A percentile compares a stretch with the other conserved stretches of the same genome.
Evolutionary conservation across 768 basidiomycete species (phyloP).

Genomic region (Leucosporidium yakuticum): DNA sequence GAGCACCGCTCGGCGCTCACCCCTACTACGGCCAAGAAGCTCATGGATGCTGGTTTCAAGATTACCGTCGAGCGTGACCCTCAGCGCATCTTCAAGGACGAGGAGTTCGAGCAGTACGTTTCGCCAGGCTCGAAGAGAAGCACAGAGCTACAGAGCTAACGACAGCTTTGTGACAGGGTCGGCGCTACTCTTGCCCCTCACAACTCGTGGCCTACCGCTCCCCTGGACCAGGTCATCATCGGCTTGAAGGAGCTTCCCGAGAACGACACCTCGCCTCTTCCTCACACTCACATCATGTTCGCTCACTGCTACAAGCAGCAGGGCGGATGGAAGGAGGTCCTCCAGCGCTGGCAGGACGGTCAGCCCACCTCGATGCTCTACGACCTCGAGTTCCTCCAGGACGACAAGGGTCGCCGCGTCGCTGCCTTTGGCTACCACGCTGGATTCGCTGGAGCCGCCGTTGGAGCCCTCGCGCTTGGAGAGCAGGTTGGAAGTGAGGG

Average conservation of each 20-base stretch:
- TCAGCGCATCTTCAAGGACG: conserved; percentile 88
- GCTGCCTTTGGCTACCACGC: conserved; percentile 98
- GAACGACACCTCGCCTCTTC: conserved; percentile 67
- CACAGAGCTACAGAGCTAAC: neutral
- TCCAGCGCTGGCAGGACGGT: conserved; percentile 77
- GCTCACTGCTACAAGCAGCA: conserved; percentile 97
- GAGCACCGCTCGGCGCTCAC: conserved; percentile 89
- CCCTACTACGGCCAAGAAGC: conserved; percentile 77
- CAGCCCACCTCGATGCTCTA: conserved; percentile 66
- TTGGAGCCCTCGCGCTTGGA: conserved; percentile 66
- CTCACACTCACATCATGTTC: conserved; percentile 95
- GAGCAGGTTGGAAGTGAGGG: conserved; percentile 55
- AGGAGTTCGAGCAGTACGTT: conserved; percentile 84
- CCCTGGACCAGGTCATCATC: conserved; percentile 68
- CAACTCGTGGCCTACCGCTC: conserved; percentile 82
- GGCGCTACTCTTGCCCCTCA: conserved; percentile 82
- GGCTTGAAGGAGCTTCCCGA: conserved; percentile 92
- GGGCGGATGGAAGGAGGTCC: conserved; percentile 80
- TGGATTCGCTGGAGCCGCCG: conserved; percentile 91
- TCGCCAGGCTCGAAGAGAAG: neutral
- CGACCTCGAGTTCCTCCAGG: conserved; percentile 91
- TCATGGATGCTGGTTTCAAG: conserved; percentile 83
- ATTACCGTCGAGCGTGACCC: conserved; percentile 87
- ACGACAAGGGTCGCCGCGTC: conserved; percentile 75
- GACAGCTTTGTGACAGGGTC: conserved; percentile 53